Evolutionary conservation across 177 flowering plant genomes (phyloP).

Genomic region (Vitis hybrid): DNA sequence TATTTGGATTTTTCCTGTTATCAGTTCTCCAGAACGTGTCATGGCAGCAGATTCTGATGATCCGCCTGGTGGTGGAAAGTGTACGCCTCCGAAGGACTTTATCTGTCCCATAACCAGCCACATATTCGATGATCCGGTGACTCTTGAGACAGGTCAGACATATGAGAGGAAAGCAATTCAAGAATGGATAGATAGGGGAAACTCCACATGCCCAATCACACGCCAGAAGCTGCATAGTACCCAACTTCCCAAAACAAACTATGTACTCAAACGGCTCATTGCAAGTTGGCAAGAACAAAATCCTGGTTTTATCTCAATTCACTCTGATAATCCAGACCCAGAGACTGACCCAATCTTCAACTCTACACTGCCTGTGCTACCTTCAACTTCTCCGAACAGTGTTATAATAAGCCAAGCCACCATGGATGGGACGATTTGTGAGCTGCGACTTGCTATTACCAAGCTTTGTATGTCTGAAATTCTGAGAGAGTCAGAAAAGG

Average conservation of each 20-base stretch:
- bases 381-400: slow-evolving; percentile 55
- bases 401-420: slow-evolving; percentile 63
- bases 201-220: slow-evolving; percentile 77
- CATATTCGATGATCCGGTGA: slow-evolving; percentile 75
- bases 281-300: slow-evolving; percentile 73
- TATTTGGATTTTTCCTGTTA: slow-evolving; percentile 14
- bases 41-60: slow-evolving; percentile 52
- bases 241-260: slow-evolving; percentile 76
- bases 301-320: slow-evolving; percentile 26
- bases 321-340: slow-evolving; percentile 16
- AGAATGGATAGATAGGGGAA: slow-evolving; percentile 84
- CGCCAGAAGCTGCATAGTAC: slow-evolving; percentile 66
- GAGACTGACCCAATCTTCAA: slow-evolving; percentile 14
- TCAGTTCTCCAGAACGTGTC: slow-evolving; percentile 38
- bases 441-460: slow-evolving; percentile 53
- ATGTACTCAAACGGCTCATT: slow-evolving; percentile 74
- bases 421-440: slow-evolving; percentile 43
- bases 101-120: slow-evolving; percentile 81
- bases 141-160: slow-evolving; percentile 92
- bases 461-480: slow-evolving; percentile 64
- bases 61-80: slow-evolving; percentile 35
- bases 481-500: slow-evolving; percentile 57
- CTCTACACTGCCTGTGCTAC: slow-evolving; percentile 16
- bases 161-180: slow-evolving; percentile 79
- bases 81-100: slow-evolving; percentile 77